Evolutionary conservation across 2,329 filamentous ascomycete species (phyloP).

Genomic region (Colletotrichum tofieldiae): DNA sequence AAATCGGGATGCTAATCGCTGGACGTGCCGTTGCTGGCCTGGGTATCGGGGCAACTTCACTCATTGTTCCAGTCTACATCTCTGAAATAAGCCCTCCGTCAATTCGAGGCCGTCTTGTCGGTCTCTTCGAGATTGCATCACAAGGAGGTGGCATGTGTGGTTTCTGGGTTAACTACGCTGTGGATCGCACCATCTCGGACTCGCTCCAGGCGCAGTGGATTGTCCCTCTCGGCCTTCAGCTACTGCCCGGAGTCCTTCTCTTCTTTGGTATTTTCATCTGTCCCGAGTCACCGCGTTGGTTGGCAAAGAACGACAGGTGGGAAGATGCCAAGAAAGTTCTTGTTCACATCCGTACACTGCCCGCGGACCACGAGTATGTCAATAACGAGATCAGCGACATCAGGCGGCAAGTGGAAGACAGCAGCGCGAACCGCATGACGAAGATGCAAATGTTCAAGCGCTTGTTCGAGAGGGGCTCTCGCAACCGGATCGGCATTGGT

Average conservation of each 20-base stretch:
- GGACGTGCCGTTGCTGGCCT: conserved; percentile 68
- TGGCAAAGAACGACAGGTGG: conserved; percentile 52
- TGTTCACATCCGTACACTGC: conserved; percentile 56
- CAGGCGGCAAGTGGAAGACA: conserved; percentile 67
- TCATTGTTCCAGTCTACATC: conserved; percentile 71
- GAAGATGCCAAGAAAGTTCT: conserved; percentile 57
- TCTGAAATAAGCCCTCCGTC: conserved; percentile 69
- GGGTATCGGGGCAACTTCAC: conserved; percentile 65
- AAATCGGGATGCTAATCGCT: conserved; percentile 69
- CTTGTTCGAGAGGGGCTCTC: conserved; percentile 44
- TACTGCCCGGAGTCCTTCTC: conserved; percentile 56
- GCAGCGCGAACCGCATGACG: conserved; percentile 54
- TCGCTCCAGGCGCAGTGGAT: conserved; percentile 54
- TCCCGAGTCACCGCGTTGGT: conserved; percentile 56
- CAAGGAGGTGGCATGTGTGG: conserved; percentile 66
- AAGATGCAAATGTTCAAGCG: conserved; percentile 42
- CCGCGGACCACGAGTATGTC: conserved; percentile 55
- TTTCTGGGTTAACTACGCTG: conserved; percentile 56
- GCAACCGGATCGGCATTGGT: conserved; percentile 63
- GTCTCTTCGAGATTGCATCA: conserved; percentile 66
- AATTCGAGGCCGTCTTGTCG: conserved; percentile 67
- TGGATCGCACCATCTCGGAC: conserved; percentile 46
- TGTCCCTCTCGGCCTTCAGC: conserved; percentile 60
- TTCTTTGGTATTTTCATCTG: conserved; percentile 52
- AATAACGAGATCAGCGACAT: conserved; percentile 67